Evolutionary conservation across 305 asterid genomes (phyloP).

Genomic region (Solanum chacoense): DNA sequence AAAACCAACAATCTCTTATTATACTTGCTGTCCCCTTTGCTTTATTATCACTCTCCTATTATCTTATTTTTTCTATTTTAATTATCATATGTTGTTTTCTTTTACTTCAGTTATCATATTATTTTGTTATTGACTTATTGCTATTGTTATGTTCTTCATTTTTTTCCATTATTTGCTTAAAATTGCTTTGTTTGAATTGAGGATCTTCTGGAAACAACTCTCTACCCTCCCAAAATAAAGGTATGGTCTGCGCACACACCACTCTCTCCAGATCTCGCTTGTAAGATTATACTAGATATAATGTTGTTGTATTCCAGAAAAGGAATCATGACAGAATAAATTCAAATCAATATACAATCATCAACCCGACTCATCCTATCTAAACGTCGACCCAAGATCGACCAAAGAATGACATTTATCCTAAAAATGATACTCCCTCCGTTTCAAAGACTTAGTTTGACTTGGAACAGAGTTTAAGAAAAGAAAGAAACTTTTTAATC

Average conservation of each 20-base stretch:
- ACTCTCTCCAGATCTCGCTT: neutral
- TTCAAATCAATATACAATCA: neutral
- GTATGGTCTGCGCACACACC: neutral
- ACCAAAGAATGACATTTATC: neutral
- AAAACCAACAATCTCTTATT: neutral
- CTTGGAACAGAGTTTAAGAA: too few species aligned
- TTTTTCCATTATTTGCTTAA: neutral
- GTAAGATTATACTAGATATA: neutral
- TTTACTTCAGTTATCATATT: neutral
- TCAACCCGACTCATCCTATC: neutral
- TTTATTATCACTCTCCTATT: neutral
- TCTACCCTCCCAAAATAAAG: neutral
- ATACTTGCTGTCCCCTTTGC: neutral
- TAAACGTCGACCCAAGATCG: neutral
- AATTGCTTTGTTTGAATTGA: neutral
- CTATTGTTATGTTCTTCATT: neutral
- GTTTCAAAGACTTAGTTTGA: too few species aligned
- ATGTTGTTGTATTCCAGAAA: neutral
- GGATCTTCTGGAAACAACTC: neutral
- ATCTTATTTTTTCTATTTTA: neutral
- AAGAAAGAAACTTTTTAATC: too few species aligned
- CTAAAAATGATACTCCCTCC: too few species aligned
- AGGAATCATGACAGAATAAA: neutral
- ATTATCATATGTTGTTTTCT: neutral
- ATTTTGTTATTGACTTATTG: neutral